A percentile compares a stretch with the other conserved stretches of the same genome.
Conservation (phyloP, 2,329 filamentous ascomycete species). For the Pochonia chlamydosporia region DNA sequence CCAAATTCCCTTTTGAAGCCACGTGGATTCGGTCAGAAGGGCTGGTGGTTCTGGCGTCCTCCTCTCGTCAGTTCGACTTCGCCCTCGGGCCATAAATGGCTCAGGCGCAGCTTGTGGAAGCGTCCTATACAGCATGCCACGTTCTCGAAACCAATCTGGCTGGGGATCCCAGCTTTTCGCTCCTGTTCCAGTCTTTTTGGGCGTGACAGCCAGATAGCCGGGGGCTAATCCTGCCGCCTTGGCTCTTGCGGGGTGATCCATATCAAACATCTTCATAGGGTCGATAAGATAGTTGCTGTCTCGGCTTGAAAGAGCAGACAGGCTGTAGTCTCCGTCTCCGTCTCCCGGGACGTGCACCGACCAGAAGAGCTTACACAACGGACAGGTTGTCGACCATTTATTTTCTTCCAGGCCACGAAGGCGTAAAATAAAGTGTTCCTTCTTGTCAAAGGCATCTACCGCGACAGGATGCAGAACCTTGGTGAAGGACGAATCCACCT, state of each 20-base stretch:
- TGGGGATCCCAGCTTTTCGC: conserved; percentile 24
- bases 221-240: conserved; percentile 23
- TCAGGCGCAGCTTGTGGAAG: conserved; percentile 20
- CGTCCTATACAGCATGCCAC: conserved; percentile 27
- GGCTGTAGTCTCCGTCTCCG: conserved; percentile 22
- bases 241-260: conserved; percentile 22
- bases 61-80: conserved; percentile 9
- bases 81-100: conserved; percentile 9
- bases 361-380: conserved; percentile 28
- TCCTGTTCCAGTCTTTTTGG: conserved; percentile 22
- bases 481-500: conserved; percentile 23
- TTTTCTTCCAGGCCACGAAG: conserved; percentile 25
- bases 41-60: conserved; percentile 7
- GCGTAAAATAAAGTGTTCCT: conserved; percentile 22
- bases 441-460: conserved; percentile 25
- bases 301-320: conserved; percentile 27
- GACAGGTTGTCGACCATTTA: conserved; percentile 26
- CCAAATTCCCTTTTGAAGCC: conserved; percentile 27
- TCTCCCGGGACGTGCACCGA: conserved; percentile 25
- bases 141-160: conserved; percentile 25
- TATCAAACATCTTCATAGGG: conserved; percentile 22
- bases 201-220: conserved; percentile 26
- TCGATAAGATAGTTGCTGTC: conserved; percentile 30
- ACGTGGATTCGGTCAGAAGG: conserved; percentile 11
- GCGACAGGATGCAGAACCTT: conserved; percentile 21